These are phyloP conservation scores for Trichoderma endophyticum DNA, from an alignment of 2,329 filamentous ascomycete species.

Conservation along the genomic window DNA sequence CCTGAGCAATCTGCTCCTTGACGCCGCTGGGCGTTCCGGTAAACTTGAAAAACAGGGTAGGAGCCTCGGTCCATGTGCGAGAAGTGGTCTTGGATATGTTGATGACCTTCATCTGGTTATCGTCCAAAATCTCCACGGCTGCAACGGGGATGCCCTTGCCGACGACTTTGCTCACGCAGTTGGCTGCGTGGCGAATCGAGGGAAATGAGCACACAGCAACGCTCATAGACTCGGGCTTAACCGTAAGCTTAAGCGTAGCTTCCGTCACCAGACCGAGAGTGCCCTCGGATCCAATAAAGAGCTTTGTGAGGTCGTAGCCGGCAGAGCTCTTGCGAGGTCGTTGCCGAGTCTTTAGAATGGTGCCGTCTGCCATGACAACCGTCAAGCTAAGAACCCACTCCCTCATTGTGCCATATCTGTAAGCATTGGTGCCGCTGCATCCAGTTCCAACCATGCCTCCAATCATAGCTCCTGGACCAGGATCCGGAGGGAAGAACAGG, in stretches of 20 bases:
- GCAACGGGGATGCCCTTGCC: conserved; percentile 78
- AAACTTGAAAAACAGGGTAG: conserved; percentile 85
- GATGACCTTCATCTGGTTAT: conserved; percentile 77
- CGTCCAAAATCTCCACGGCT: conserved; percentile 89
- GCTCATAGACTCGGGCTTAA: conserved; percentile 72
- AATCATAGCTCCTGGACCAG: conserved; percentile 87
- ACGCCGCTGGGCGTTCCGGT: conserved; percentile 66
- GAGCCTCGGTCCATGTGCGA: conserved; percentile 66
- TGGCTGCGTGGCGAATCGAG: conserved; percentile 65
- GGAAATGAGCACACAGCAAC: conserved; percentile 69
- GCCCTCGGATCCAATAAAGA: conserved; percentile 89
- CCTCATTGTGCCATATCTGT: conserved; percentile 90
- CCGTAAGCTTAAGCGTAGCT: conserved; percentile 81
- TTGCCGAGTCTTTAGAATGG: conserved; percentile 83
- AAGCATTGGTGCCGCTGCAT: conserved; percentile 79
- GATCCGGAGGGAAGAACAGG: conserved; percentile 89
- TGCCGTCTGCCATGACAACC: conserved; percentile 86
- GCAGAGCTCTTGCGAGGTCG: conserved; percentile 85
- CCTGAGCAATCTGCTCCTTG: conserved; percentile 72
- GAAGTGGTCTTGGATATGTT: conserved; percentile 64
- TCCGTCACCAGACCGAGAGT: conserved; percentile 90
- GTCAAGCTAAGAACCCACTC: conserved; percentile 89
- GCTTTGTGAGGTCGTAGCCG: conserved; percentile 84
- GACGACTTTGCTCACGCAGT: conserved; percentile 78
- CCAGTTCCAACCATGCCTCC: conserved; percentile 81